Conservation (phyloP, 768 basidiomycete genomes). For the Mycena olivaceomarginata region DNA sequence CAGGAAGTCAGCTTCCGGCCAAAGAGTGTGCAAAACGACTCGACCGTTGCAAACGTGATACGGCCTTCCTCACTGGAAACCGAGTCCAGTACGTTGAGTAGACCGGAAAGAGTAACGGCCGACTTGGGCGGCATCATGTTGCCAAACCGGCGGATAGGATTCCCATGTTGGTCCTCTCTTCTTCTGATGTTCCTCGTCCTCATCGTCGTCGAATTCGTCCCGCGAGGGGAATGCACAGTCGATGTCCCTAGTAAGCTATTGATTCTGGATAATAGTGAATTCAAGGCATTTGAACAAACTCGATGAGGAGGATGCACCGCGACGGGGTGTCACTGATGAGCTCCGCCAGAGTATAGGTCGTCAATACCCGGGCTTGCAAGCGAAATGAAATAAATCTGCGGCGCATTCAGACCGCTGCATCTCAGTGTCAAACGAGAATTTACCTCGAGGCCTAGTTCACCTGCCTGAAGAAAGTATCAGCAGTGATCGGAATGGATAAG, state of each 20-base stretch:
- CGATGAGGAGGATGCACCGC: constrained; percentile 32
- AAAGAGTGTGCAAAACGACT: too few species aligned
- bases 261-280: neutral
- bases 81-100: constrained; percentile 37
- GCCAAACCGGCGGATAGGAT: neutral
- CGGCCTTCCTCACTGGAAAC: constrained; percentile 35
- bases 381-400: constrained; percentile 33
- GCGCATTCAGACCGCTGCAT: neutral
- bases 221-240: constrained; percentile 39
- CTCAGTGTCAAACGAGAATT: neutral
- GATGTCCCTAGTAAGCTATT: constrained; percentile 9
- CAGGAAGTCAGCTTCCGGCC: neutral
- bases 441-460: constrained; percentile 34
- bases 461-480: constrained; percentile 10
- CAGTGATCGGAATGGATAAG: neutral
- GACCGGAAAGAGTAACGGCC: constrained; percentile 21
- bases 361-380: constrained; percentile 25
- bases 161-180: constrained; percentile 16
- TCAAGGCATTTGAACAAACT: neutral
- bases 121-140: constrained; percentile 31
- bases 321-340: constrained; percentile 35
- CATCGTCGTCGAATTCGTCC: constrained; percentile 20
- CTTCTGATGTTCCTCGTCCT: constrained; percentile 28
- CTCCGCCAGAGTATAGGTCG: neutral
- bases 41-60: constrained; percentile 36